A percentile compares a stretch with the other conserved stretches of the same genome.
These are phyloP conservation scores for Sequoia sempervirens DNA, from an alignment of 75 land plant species.

Conservation along the genomic window DNA sequence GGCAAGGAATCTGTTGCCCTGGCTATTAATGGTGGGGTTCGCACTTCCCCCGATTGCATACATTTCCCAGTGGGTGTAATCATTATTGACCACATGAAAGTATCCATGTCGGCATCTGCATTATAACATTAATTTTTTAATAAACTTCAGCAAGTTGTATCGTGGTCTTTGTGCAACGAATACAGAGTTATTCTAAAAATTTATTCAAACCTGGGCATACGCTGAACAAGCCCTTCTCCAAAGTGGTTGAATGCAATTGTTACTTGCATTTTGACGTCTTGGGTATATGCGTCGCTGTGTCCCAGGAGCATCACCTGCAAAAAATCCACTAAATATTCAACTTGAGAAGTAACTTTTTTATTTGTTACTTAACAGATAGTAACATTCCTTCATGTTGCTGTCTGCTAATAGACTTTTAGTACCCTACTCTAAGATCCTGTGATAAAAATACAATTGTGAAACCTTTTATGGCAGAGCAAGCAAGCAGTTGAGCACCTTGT, in stretches of 20 bases:
- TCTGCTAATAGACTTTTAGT: too few relatives aligned
- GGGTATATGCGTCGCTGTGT: conserved; percentile 45
- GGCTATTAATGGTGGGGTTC: conserved; percentile 81
- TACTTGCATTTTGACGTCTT: conserved; percentile 64
- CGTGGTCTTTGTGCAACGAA: neutral
- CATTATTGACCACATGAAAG: conserved; percentile 90
- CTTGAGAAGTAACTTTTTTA: neutral
- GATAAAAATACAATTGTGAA: neutral
- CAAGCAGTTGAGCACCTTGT: conserved; percentile 38
- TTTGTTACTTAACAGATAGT: too few relatives aligned
- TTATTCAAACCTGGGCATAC: conserved; percentile 69
- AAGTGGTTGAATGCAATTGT: conserved; percentile 79
- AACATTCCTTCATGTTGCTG: too few relatives aligned
- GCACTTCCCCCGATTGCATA: conserved; percentile 95
- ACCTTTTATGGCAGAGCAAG: neutral
- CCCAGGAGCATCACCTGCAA: conserved; percentile 70
- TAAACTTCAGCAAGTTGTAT: neutral
- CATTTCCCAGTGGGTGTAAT: conserved; percentile 93
- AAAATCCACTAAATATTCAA: neutral
- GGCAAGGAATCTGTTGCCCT: conserved; percentile 82
- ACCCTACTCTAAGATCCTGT: too few relatives aligned
- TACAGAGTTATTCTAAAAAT: neutral
- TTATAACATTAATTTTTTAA: neutral
- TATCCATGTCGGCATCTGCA: conserved; percentile 84
- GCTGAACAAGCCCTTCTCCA: conserved; percentile 66